Evolutionary conservation across 2,329 filamentous ascomycete species (phyloP).

Genomic region (Aspergillus caelatus): DNA sequence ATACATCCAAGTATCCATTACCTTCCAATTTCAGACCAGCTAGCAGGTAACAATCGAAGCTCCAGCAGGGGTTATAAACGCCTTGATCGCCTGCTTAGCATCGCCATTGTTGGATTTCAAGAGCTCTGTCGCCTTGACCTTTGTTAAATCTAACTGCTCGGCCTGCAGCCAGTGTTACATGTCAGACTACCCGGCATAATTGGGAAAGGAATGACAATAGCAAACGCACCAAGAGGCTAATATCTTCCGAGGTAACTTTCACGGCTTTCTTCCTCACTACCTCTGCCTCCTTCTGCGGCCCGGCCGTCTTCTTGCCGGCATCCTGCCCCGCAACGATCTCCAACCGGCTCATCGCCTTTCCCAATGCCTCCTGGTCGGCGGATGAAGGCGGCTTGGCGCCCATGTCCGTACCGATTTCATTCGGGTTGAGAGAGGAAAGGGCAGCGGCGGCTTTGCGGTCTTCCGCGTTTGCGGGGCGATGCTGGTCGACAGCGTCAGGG

Average conservation of each 20-base stretch:
- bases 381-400: constrained; percentile 35
- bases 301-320: constrained; percentile 22
- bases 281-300: constrained; percentile 32
- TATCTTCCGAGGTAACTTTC: constrained; percentile 51
- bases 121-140: constrained; percentile 51
- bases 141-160: constrained; percentile 50
- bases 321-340: constrained; percentile 44
- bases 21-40: neutral
- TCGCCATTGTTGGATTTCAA: constrained; percentile 51
- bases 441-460: constrained; percentile 55
- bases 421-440: constrained; percentile 50
- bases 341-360: constrained; percentile 53
- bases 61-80: constrained; percentile 40
- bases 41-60: constrained; percentile 11
- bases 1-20: neutral
- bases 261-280: constrained; percentile 44
- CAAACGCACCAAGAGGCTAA: constrained; percentile 48
- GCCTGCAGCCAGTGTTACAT: constrained; percentile 30
- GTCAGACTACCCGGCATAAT: neutral
- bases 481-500: constrained; percentile 34
- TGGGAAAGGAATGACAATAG: neutral
- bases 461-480: constrained; percentile 48
- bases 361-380: constrained; percentile 52
- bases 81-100: constrained; percentile 43
- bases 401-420: constrained; percentile 39